Conservation (phyloP, 2,329 filamentous ascomycete genomes). For the Ophiocordyceps camponoti-rufipedis region DNA sequence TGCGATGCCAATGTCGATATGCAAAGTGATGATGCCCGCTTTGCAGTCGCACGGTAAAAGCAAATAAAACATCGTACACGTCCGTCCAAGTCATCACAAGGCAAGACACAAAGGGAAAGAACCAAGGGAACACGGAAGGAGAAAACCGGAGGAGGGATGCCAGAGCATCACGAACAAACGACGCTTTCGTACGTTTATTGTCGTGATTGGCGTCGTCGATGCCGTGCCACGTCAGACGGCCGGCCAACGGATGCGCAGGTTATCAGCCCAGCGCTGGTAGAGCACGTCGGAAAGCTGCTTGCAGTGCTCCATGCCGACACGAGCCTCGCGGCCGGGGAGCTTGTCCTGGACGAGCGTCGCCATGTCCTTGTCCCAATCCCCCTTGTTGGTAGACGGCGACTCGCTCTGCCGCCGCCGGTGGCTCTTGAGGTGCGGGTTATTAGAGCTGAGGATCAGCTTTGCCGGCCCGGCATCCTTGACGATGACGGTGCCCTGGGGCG, state of each 20-base stretch:
- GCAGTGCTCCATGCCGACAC: conserved; percentile 76
- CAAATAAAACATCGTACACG: conserved; percentile 5
- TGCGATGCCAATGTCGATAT: conserved; percentile 4
- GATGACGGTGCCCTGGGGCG: conserved; percentile 36
- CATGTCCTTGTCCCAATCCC: conserved; percentile 28
- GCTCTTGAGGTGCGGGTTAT: conserved; percentile 71
- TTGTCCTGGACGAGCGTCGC: conserved; percentile 28
- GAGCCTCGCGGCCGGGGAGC: conserved; percentile 34
- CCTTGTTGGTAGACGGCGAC: conserved; percentile 18
- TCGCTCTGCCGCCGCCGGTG: conserved; percentile 49
- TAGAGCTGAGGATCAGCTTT: conserved; percentile 62
- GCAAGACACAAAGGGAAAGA: background rate
- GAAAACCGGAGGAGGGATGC: background rate
- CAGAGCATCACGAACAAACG: background rate
- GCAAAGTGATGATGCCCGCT: conserved; percentile 7
- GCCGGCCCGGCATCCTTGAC: conserved; percentile 31
- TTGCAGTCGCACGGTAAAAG: background rate
- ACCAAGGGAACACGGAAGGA: background rate
- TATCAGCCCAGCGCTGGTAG: conserved; percentile 79
- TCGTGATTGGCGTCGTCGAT: no score
- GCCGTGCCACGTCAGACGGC: conserved; percentile 10
- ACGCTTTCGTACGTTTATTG: background rate
- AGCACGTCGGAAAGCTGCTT: conserved; percentile 79
- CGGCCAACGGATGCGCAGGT: conserved; percentile 55
- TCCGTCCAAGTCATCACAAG: conserved; percentile 2